These are phyloP conservation scores for Nemania serpens DNA, from an alignment of 2,329 filamentous ascomycete genomes.

Conservation along the genomic window DNA sequence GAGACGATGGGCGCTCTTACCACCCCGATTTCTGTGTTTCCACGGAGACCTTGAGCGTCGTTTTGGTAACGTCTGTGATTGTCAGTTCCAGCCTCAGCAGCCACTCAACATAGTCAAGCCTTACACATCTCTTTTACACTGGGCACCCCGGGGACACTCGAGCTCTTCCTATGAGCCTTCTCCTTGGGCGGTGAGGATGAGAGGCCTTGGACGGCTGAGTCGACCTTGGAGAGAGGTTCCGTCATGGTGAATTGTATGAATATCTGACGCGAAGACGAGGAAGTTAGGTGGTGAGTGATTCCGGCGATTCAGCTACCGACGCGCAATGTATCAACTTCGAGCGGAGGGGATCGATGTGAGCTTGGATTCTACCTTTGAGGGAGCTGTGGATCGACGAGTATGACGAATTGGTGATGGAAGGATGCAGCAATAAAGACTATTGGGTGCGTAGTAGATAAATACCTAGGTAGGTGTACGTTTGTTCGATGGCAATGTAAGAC, in stretches of 20 bases:
- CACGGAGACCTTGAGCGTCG: constrained; percentile 72
- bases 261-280: constrained; percentile 11
- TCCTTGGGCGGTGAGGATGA: constrained; percentile 70
- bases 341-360: not conserved
- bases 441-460: constrained; percentile 27
- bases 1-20: constrained; percentile 55
- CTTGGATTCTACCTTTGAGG: constrained; percentile 23
- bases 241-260: constrained; percentile 39
- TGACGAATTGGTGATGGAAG: constrained; percentile 13
- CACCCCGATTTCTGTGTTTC: constrained; percentile 90
- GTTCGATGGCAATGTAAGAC: constrained; percentile 28
- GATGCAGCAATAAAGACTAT: constrained; percentile 35
- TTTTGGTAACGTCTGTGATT: constrained; percentile 71
- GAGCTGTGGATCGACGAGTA: constrained; percentile 22
- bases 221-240: constrained; percentile 79
- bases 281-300: not conserved
- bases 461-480: constrained; percentile 6
- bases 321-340: not conserved
- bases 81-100: constrained; percentile 3
- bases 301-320: constrained; percentile 13
- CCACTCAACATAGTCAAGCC: constrained; percentile 38
- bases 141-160: constrained; percentile 71
- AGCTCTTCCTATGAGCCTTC: constrained; percentile 72
- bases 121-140: constrained; percentile 87
- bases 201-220: constrained; percentile 85